phyloP scores from a whole-genome alignment of 2,329 filamentous ascomycete species.

The Ilyonectria sp. region DNA sequence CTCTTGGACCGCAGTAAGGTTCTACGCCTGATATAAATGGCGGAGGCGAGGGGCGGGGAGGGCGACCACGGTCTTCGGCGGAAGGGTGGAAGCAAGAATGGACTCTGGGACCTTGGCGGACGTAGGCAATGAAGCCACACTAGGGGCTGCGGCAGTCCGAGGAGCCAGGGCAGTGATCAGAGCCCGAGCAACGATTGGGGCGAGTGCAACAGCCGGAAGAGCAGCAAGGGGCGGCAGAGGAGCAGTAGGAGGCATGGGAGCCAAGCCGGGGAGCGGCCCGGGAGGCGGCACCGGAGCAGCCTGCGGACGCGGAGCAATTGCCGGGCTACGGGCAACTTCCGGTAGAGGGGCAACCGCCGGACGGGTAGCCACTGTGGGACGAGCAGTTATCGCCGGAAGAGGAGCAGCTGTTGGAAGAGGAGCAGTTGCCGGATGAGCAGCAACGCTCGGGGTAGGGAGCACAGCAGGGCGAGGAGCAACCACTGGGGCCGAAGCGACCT shows the following conservation, averaged over 20 bases:
- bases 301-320: constrained; percentile 19
- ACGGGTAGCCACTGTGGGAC: neutral
- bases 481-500: neutral
- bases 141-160: constrained; percentile 14
- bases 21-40: constrained; percentile 4
- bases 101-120: constrained; percentile 25
- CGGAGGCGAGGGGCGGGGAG: constrained; percentile 14
- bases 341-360: constrained; percentile 14
- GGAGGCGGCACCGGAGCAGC: constrained; percentile 14
- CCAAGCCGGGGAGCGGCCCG: constrained; percentile 25
- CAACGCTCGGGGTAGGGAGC: neutral
- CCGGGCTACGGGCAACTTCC: constrained; percentile 17
- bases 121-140: constrained; percentile 16
- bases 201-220: constrained; percentile 30
- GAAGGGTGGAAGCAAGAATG: constrained; percentile 23
- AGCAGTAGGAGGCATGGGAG: constrained; percentile 2
- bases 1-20: neutral
- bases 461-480: neutral
- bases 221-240: constrained; percentile 24
- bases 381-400: neutral
- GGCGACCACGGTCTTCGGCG: constrained; percentile 7
- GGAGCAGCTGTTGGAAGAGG: neutral
- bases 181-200: constrained; percentile 29
- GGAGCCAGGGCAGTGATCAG: constrained; percentile 28
- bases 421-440: constrained; percentile 1